Base-by-base conservation (phyloP, 2,329 filamentous ascomycete genomes). In the Pestalotiopsis sp. region DNA sequence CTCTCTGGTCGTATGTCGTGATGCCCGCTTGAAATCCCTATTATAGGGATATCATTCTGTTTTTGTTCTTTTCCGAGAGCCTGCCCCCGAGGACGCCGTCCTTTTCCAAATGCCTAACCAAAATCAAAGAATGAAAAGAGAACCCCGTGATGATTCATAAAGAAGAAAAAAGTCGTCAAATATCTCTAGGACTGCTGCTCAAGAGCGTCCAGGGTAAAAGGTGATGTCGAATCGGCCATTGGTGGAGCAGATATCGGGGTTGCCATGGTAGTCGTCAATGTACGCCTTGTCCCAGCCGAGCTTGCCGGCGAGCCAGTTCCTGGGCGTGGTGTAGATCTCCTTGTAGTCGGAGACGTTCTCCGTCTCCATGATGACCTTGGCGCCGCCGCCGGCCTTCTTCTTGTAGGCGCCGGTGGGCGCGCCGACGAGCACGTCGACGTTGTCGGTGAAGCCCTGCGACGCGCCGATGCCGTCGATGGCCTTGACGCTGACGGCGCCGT, bases 221-320 rank as follows among this genome's bases (percentile, higher is more conserved):
- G n/a, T 63, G 38, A 63, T 67, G 2, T 55, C 61, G 40, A 67
- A 67, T 5, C 66, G 61, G 1, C 61, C 66, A 13, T 67, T 67
- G 6, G 30, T n/a, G 2, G 72, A 70, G 7, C 69, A 67, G 26
- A 76, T 76, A n/a, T 74, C 73, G 3, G 73, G 74, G 57, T 69
- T 72, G 11, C 73, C 73, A 22, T 75, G 71, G 40, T 67, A 35
- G 44, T 75, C 74, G 64, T 75, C 73, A 35, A 75, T 68, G 61
- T 75, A 75, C 14, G 71, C 72, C 11, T 69, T 68, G 20, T 74
- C 68, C 1, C 70, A 68, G 35, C 74, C 74, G 40, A 75, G 70
- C 58, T 70, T 68, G 17, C 70, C 52, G 26, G 73, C 57, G 17
- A 69, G 68, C 72, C 70, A 76, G 60, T 74, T 69, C 24, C 73